Conservation (phyloP, 257 asterid species). For the Lycium ferocissimum region DNA sequence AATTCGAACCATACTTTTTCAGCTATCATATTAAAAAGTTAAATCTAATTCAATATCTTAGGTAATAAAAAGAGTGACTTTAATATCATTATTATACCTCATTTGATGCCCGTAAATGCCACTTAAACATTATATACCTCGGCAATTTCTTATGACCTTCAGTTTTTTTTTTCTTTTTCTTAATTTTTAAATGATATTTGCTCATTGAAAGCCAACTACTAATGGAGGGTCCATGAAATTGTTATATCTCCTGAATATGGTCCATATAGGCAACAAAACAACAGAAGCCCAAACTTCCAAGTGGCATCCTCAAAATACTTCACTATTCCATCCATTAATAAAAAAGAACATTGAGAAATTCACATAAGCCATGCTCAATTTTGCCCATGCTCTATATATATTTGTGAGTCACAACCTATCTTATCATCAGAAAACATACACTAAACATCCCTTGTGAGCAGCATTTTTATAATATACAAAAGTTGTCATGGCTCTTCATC, state of each 20-base stretch:
- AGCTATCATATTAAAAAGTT: too few relatives aligned
- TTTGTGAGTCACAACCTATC: background rate
- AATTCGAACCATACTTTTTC: too few relatives aligned
- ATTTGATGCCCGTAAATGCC: background rate
- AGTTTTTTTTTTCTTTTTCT: background rate
- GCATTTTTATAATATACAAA: background rate
- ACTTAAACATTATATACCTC: background rate
- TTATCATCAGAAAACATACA: background rate
- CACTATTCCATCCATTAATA: constrained; percentile 1
- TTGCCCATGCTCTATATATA: constrained; percentile 33
- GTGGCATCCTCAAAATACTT: constrained; percentile 42
- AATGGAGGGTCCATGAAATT: constrained; percentile 31
- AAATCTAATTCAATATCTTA: too few relatives aligned
- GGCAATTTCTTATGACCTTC: background rate
- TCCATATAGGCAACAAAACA: constrained; percentile 45
- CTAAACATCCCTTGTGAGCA: constrained; percentile 13
- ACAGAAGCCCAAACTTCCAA: constrained; percentile 45
- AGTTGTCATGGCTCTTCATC: constrained; percentile 48
- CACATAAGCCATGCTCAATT: background rate
- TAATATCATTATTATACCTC: too few relatives aligned
- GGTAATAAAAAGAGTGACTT: too few relatives aligned
- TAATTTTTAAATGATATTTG: background rate
- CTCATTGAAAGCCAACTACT: background rate
- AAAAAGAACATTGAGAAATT: background rate
- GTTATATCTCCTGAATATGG: constrained; percentile 51